phyloP scores from a whole-genome alignment of 75 land plant species.

The Pinus tabuliformis region DNA sequence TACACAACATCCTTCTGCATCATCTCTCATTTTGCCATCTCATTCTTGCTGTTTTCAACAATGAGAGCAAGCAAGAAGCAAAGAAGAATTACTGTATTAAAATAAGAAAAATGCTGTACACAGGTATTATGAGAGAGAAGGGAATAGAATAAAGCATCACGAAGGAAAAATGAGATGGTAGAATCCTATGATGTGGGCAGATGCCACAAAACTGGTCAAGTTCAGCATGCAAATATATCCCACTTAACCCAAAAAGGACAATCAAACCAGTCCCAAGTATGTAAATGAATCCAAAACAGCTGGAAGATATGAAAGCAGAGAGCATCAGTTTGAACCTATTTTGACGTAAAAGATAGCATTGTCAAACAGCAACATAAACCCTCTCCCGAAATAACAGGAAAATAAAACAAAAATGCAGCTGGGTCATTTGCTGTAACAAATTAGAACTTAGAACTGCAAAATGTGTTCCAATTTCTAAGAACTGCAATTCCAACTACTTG shows the following conservation, averaged over 20 bases:
- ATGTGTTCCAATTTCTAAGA: not conserved
- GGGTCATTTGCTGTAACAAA: not conserved
- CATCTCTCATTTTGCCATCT: not conserved
- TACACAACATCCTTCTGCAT: no score
- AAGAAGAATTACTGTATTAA: not conserved
- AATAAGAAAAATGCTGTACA: not conserved
- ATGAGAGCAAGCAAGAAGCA: not conserved
- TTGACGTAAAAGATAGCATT: not conserved
- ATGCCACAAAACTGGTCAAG: not conserved
- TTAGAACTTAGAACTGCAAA: not conserved
- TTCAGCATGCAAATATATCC: not conserved
- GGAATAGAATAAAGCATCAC: not conserved
- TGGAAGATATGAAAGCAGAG: not conserved
- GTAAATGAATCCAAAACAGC: not conserved
- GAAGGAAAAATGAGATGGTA: not conserved
- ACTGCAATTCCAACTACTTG: no score
- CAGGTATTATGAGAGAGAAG: not conserved
- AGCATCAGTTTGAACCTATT: not conserved
- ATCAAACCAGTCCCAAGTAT: not conserved
- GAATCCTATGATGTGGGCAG: slow-evolving; percentile 9
- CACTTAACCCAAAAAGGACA: not conserved
- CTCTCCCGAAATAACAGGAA: not conserved
- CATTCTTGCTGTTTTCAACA: not conserved
- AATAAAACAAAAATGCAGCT: not conserved
- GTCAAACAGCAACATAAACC: not conserved